phyloP scores from a whole-genome alignment of 192 early-diverging fungal species.

The Coemansia sp. region DNA sequence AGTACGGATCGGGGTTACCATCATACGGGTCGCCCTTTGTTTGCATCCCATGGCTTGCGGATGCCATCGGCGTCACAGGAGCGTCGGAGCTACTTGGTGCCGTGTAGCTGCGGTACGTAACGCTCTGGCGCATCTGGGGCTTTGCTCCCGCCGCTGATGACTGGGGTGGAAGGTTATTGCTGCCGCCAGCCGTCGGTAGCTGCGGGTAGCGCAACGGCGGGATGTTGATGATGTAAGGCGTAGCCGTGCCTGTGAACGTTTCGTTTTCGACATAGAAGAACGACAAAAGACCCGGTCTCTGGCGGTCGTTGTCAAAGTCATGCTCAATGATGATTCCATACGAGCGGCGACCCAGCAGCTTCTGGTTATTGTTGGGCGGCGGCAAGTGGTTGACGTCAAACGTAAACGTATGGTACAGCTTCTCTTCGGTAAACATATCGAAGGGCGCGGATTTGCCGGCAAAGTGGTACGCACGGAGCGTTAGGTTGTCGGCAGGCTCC shows the following conservation, averaged over 20 bases:
- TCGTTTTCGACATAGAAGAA: constrained; percentile 56
- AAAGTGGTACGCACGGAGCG: constrained; percentile 60
- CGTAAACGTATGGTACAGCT: constrained; percentile 70
- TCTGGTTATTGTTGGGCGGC: constrained; percentile 50
- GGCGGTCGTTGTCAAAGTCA: constrained; percentile 48
- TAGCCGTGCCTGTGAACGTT: constrained; percentile 42
- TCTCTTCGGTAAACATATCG: constrained; percentile 65
- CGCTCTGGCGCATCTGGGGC: constrained; percentile 19
- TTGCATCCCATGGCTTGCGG: neutral
- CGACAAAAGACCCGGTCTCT: constrained; percentile 39
- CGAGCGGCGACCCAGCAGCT: constrained; percentile 62
- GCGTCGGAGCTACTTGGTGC: constrained; percentile 1
- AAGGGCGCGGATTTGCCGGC: constrained; percentile 58
- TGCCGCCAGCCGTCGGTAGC: constrained; percentile 9
- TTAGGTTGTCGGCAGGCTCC: constrained; percentile 65
- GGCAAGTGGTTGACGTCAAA: constrained; percentile 59
- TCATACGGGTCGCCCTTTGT: constrained; percentile 7
- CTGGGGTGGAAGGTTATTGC: neutral
- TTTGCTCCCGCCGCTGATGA: neutral
- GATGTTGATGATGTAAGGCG: constrained; percentile 47
- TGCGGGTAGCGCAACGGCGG: constrained; percentile 48
- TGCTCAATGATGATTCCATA: constrained; percentile 55
- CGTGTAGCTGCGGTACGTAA: constrained; percentile 36
- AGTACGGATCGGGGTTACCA: constrained; percentile 29
- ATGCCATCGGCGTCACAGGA: neutral